Evolutionary conservation across 2,329 filamentous ascomycete genomes (phyloP), one percentile per base, ranked within the genome.

Genomic region (Alternaria atra): DNA sequence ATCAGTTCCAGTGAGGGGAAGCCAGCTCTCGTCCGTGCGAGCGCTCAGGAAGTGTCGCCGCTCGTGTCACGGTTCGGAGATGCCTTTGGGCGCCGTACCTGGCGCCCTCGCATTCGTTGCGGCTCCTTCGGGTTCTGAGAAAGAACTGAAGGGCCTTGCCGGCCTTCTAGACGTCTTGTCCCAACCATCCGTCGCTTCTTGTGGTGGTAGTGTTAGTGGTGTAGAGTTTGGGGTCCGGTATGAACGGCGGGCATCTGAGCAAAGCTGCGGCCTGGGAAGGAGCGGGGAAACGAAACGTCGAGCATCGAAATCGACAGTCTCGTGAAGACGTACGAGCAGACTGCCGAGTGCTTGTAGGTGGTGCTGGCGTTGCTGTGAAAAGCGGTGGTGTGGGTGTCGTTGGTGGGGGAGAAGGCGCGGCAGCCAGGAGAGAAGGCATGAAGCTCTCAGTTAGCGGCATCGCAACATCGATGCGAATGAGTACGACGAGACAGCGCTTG

Each of bases 371-470:
- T 13, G 15, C 34, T 17, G 52, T 55, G n/a, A 10, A 55, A 52
- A 30, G 42, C 13, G 15, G 42, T 47, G 30, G 32, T 39, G 39
- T 55, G 29, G 30, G 35, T 40, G 25, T 39, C 44, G 35, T 43
- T 37, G 35, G 27, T 51, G 44, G 44, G 43, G 43, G 17, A 35
- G 44, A 50, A 42, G 35, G 27, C 27, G 29, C 44, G 15, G 44
- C 46, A 27, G 37, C 46, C 30, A 42, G 20, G 27, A 42, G 29
- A 37, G 29, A 56, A 32, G 32, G 25, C 54, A 42, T 29, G 25
- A 29, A n/a, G 34, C 44, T 56, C 27, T 10, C 46, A 2, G 27
- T 29, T 52, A 43, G 54, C 54, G 35, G 29, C 54, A 48, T 30
- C 44, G 27, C 44, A 30, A 50, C 5, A 32, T 42, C 43, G 34